Conservation (phyloP, 345 rosid species). For the Trapa bicornis region DNA sequence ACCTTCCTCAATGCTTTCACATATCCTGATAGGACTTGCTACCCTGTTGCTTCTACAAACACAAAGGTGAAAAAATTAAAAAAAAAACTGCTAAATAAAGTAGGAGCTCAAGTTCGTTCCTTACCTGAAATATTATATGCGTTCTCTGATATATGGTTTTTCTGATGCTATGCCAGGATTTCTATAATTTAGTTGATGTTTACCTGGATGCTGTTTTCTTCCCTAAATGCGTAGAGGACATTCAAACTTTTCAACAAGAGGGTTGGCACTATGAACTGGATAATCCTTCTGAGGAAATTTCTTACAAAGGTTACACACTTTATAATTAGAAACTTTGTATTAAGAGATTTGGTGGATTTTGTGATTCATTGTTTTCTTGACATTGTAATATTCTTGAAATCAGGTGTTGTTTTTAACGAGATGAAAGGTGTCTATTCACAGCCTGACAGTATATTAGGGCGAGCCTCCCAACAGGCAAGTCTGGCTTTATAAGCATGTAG, state of each 20-base stretch:
- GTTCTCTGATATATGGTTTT: conserved; percentile 3
- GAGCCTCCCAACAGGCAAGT: conserved; percentile 69
- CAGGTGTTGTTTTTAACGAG: conserved; percentile 98
- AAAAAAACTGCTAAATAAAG: background rate
- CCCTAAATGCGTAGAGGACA: conserved; percentile 86
- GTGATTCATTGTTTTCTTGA: background rate
- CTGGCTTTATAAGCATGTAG: background rate
- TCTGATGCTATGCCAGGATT: conserved; percentile 43
- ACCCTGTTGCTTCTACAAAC: conserved; percentile 96
- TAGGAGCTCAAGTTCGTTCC: background rate
- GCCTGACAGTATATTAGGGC: conserved; percentile 86
- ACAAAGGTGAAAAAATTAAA: conserved; percentile 39
- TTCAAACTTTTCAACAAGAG: conserved; percentile 91
- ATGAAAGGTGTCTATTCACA: conserved; percentile 99
- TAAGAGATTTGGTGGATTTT: background rate
- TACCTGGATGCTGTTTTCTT: conserved; percentile 96
- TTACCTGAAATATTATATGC: background rate
- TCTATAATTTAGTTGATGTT: conserved; percentile 91
- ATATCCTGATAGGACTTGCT: conserved; percentile 95
- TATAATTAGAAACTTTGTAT: background rate
- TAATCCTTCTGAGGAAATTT: conserved; percentile 71
- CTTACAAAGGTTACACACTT: conserved; percentile 60
- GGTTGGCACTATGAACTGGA: conserved; percentile 98
- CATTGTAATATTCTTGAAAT: conserved; percentile 11
- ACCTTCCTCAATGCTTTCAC: conserved; percentile 95